phyloP scores from a whole-genome alignment of 768 basidiomycete species.

The Leccinum incarnatum region DNA sequence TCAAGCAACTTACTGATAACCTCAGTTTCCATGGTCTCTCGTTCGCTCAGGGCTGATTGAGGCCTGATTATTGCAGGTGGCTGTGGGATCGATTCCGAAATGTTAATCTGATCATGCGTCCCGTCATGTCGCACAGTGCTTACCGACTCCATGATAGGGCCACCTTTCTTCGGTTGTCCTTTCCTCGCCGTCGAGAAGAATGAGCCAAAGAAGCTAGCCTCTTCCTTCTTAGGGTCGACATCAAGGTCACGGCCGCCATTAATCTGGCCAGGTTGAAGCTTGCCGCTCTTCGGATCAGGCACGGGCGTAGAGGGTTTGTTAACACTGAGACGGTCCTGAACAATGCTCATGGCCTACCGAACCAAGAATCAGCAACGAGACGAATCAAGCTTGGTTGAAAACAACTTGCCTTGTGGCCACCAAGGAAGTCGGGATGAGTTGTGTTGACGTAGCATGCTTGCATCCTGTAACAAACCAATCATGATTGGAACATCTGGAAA shows the following conservation, averaged over 20 bases:
- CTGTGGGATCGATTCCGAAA: conserved; percentile 29
- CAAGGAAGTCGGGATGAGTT: conserved; percentile 97
- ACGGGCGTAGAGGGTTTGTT: conserved; percentile 60
- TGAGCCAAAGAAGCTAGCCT: conserved; percentile 89
- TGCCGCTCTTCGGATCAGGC: conserved; percentile 68
- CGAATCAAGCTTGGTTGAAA: neutral
- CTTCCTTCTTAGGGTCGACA: conserved; percentile 85
- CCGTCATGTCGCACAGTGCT: conserved; percentile 12
- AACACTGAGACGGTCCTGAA: conserved; percentile 79
- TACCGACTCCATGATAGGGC: conserved; percentile 57
- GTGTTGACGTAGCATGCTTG: conserved; percentile 99
- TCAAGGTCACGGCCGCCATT: conserved; percentile 97
- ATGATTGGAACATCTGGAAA: neutral
- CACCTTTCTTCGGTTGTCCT: conserved; percentile 63
- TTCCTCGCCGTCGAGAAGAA: conserved; percentile 80
- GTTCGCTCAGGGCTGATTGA: conserved; percentile 85
- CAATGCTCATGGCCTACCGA: conserved; percentile 79
- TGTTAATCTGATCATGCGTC: conserved; percentile 14
- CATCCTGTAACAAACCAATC: conserved; percentile 55
- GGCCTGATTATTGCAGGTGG: conserved; percentile 89
- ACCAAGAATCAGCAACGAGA: conserved; percentile 3
- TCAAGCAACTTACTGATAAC: conserved; percentile 84
- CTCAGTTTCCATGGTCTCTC: conserved; percentile 98
- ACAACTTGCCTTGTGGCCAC: conserved; percentile 74
- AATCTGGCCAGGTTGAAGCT: conserved; percentile 55